Percentiles rank a stretch among this genome's conserved stretches.
phyloP scores from a whole-genome alignment of 257 asterid genomes.

The Fraxinus americana region DNA sequence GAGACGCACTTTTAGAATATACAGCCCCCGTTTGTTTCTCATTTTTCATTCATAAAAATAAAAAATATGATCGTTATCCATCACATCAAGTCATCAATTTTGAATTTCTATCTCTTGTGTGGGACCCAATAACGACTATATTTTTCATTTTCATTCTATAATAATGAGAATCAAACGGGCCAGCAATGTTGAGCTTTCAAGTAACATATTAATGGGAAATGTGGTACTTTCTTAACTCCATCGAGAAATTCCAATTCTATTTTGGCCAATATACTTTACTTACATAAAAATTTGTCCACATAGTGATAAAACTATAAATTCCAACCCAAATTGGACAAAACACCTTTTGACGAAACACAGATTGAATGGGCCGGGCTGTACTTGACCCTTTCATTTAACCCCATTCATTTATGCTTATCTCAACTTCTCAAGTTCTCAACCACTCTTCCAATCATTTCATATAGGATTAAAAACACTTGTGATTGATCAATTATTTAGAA shows the following conservation, averaged over 20 bases:
- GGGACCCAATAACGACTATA: too few species aligned
- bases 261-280: slow-evolving; percentile 11
- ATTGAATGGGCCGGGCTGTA: slow-evolving; percentile 19
- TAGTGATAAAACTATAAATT: slow-evolving; percentile 24
- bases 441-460: slow-evolving; percentile 41
- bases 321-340: slow-evolving; percentile 36
- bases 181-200: not conserved
- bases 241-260: slow-evolving; percentile 13
- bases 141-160: too few species aligned
- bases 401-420: slow-evolving; percentile 13
- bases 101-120: too few species aligned
- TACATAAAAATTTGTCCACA: slow-evolving; percentile 15
- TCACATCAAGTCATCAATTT: too few species aligned
- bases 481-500: slow-evolving; percentile 28
- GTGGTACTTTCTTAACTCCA: slow-evolving; percentile 20
- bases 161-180: too few species aligned
- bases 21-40: too few species aligned
- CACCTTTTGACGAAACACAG: slow-evolving; percentile 19
- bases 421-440: slow-evolving; percentile 29
- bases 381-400: slow-evolving; percentile 12
- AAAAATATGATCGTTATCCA: too few species aligned
- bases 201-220: slow-evolving; percentile 8
- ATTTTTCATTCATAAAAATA: too few species aligned
- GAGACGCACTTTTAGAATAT: not conserved
- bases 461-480: slow-evolving; percentile 32